phyloP scores from a whole-genome alignment of 2,329 filamentous ascomycete genomes.

The Diaporthe aspalathi region DNA sequence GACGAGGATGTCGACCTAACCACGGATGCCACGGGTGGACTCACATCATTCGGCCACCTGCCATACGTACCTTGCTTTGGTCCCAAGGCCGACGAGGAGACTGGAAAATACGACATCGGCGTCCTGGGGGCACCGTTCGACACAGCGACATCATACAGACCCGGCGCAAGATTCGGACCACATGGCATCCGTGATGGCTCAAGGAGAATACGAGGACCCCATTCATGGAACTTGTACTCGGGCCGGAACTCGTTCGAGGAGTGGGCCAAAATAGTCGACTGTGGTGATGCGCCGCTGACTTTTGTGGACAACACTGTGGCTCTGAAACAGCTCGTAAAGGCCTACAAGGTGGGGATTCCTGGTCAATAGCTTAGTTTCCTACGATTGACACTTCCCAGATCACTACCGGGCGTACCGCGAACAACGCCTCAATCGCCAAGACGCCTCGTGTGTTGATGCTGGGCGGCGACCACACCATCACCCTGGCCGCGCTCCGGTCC shows the following conservation, averaged over 20 bases:
- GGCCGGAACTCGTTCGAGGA: constrained; percentile 38
- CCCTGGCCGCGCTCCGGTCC: constrained; percentile 70
- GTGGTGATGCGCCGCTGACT: constrained; percentile 82
- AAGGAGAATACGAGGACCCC: constrained; percentile 43
- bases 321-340: constrained; percentile 78
- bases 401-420: constrained; percentile 46
- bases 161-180: constrained; percentile 52
- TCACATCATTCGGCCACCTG: constrained; percentile 33
- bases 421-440: constrained; percentile 56
- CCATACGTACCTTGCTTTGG: constrained; percentile 32
- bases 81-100: constrained; percentile 20
- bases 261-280: constrained; percentile 70
- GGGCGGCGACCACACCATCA: constrained; percentile 74
- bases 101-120: constrained; percentile 43
- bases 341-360: constrained; percentile 58
- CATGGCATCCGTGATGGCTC: constrained; percentile 49
- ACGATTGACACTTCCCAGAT: constrained; percentile 31
- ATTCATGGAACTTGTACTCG: constrained; percentile 28
- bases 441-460: constrained; percentile 68
- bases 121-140: constrained; percentile 60
- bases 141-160: constrained; percentile 50
- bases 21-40: constrained; percentile 29
- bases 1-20: constrained; percentile 34
- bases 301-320: constrained; percentile 82
- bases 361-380: constrained; percentile 32